phyloP scores from a whole-genome alignment of 2,329 filamentous ascomycete species.

The Claviceps paspali region DNA sequence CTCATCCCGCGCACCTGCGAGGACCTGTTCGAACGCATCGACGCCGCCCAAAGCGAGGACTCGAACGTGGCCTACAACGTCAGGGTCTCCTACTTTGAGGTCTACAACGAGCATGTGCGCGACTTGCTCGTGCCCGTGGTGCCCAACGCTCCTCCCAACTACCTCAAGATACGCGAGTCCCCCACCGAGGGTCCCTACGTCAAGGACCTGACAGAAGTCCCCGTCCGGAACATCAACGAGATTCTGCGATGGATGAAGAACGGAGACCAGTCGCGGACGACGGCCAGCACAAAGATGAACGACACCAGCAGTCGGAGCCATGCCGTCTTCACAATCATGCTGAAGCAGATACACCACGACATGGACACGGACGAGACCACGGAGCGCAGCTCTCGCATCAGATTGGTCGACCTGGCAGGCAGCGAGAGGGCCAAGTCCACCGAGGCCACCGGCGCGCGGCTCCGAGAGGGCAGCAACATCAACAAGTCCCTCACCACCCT shows the following conservation, averaged over 20 bases:
- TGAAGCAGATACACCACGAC: constrained; percentile 97
- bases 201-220: constrained; percentile 87
- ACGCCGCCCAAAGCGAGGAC: constrained; percentile 58
- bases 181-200: constrained; percentile 92
- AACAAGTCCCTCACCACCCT: constrained; percentile 97
- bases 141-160: constrained; percentile 62
- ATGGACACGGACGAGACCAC: constrained; percentile 96
- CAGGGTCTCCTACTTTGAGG: constrained; percentile 95
- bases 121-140: constrained; percentile 69
- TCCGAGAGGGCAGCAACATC: constrained; percentile 94
- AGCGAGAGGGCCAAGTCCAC: constrained; percentile 92
- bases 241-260: constrained; percentile 82
- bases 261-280: constrained; percentile 76
- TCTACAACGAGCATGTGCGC: constrained; percentile 98
- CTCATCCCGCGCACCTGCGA: constrained; percentile 92
- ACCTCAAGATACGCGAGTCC: constrained; percentile 93
- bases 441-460: constrained; percentile 78
- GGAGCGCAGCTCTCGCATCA: constrained; percentile 83
- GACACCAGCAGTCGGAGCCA: constrained; percentile 94
- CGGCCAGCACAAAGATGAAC: constrained; percentile 97
- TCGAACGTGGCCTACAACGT: constrained; percentile 95
- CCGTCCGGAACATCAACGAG: constrained; percentile 73
- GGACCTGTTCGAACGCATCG: constrained; percentile 88
- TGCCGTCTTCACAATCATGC: constrained; percentile 92
- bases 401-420: constrained; percentile 85